phyloP scores from a whole-genome alignment of 2,329 filamentous ascomycete species.

The Ascocoryne sarcoides region DNA sequence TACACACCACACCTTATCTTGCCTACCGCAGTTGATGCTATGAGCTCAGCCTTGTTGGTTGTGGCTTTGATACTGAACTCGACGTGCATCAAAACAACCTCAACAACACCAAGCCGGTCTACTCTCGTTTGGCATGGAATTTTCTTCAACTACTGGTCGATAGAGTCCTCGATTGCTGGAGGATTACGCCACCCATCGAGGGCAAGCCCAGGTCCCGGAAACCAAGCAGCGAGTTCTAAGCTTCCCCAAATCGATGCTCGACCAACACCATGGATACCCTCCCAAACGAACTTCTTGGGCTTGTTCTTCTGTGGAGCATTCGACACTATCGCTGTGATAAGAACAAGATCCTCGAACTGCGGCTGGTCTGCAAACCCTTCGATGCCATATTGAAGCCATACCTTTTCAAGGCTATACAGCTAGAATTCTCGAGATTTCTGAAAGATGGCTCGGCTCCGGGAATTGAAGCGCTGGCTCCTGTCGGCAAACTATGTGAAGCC shows the following conservation, averaged over 20 bases:
- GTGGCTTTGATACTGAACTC: too few relatives aligned
- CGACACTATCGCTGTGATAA: conserved; percentile 33
- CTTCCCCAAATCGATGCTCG: background rate
- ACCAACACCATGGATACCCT: conserved; percentile 34
- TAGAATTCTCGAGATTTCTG: conserved; percentile 43
- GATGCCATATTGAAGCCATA: conserved; percentile 38
- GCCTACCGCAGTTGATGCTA: too few relatives aligned
- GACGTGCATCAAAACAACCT: too few relatives aligned
- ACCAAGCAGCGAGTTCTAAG: too few relatives aligned
- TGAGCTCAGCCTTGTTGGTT: too few relatives aligned
- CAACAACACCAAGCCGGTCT: too few relatives aligned
- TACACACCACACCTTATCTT: too few relatives aligned
- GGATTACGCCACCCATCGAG: too few relatives aligned
- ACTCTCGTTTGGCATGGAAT: too few relatives aligned
- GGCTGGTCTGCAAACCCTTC: conserved; percentile 42
- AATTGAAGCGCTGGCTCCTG: conserved; percentile 35
- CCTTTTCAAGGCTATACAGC: conserved; percentile 38
- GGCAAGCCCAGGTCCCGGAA: too few relatives aligned
- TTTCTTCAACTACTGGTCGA: too few relatives aligned
- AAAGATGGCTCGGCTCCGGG: conserved; percentile 27
- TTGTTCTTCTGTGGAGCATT: conserved; percentile 38
- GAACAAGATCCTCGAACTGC: conserved; percentile 36
- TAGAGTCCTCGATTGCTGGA: too few relatives aligned
- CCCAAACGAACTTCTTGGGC: conserved; percentile 39
- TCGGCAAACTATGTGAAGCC: conserved; percentile 40